Conservation (phyloP, 176 grass and related monocot species). For the Bromus sterilis region DNA sequence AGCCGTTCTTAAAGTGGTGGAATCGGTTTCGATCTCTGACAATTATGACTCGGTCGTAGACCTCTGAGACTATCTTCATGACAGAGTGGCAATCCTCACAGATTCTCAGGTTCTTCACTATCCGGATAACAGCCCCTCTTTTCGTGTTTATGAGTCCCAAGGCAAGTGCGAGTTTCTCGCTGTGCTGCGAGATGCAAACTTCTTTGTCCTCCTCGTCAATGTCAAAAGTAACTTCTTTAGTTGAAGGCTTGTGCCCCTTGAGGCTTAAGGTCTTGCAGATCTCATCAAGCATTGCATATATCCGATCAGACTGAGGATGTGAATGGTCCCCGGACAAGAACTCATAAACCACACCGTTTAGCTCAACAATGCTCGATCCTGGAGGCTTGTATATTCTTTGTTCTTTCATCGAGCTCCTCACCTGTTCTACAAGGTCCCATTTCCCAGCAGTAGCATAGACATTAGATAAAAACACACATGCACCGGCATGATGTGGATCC, state of each 20-base stretch:
- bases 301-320: slow-evolving; percentile 28
- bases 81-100: slow-evolving; percentile 35
- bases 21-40: slow-evolving; percentile 41
- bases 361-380: slow-evolving; percentile 30
- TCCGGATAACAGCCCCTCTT: slow-evolving; percentile 12
- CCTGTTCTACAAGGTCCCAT: slow-evolving; percentile 29
- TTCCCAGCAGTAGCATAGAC: slow-evolving; percentile 32
- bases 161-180: slow-evolving; percentile 31
- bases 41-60: slow-evolving; percentile 27
- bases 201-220: slow-evolving; percentile 34
- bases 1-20: slow-evolving; percentile 42
- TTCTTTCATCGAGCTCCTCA: slow-evolving; percentile 34
- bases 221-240: slow-evolving; percentile 23
- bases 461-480: slow-evolving; percentile 40
- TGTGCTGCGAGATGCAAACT: slow-evolving; percentile 33
- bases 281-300: slow-evolving; percentile 42
- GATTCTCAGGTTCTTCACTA: slow-evolving; percentile 43
- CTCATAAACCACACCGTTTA: slow-evolving; percentile 28
- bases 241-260: slow-evolving; percentile 22
- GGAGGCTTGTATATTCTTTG: slow-evolving; percentile 35
- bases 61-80: slow-evolving; percentile 34
- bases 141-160: slow-evolving; percentile 28
- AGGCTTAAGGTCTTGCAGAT: slow-evolving; percentile 17
- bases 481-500: slow-evolving; percentile 28
- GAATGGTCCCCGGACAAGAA: slow-evolving; percentile 41